phyloP scores from a whole-genome alignment of 2,329 filamentous ascomycete genomes.

The Trichophaea hybrida region DNA sequence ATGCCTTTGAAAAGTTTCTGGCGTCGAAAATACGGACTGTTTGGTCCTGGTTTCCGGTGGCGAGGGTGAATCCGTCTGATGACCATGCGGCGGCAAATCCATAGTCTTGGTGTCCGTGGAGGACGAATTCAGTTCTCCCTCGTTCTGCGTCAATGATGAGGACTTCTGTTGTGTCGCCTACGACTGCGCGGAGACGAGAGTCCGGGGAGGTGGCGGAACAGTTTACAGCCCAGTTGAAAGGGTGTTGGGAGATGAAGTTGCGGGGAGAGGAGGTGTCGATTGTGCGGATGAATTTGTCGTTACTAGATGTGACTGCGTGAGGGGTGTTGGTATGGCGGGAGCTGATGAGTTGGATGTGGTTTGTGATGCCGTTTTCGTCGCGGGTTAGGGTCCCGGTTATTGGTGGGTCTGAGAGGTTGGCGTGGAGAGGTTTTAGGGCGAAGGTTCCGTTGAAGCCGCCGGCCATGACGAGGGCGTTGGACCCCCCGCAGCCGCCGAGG shows the following conservation, averaged over 20 bases:
- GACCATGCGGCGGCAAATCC: conserved; percentile 71
- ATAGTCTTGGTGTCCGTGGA: conserved; percentile 53
- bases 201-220: conserved; percentile 60
- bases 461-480: conserved; percentile 31
- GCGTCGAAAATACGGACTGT: conserved; percentile 63
- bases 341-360: conserved; percentile 46
- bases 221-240: conserved; percentile 52
- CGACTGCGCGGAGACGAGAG: conserved; percentile 54
- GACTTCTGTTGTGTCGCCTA: conserved; percentile 53
- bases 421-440: conserved; percentile 29
- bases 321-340: conserved; percentile 41
- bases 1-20: conserved; percentile 47
- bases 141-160: conserved; percentile 54
- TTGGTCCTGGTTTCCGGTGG: conserved; percentile 64
- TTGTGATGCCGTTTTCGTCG: conserved; percentile 48
- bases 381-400: conserved; percentile 33
- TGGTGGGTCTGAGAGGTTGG: conserved; percentile 27
- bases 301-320: conserved; percentile 47
- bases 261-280: conserved; percentile 44
- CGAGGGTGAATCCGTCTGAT: conserved; percentile 59
- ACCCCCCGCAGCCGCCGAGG: conserved; percentile 16
- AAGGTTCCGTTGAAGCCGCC: conserved; percentile 33
- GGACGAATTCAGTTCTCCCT: conserved; percentile 43
- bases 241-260: conserved; percentile 41
- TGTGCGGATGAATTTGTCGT: conserved; percentile 45